phyloP scores from a whole-genome alignment of 306 rosid species.

The Cicer chorassanicum region DNA sequence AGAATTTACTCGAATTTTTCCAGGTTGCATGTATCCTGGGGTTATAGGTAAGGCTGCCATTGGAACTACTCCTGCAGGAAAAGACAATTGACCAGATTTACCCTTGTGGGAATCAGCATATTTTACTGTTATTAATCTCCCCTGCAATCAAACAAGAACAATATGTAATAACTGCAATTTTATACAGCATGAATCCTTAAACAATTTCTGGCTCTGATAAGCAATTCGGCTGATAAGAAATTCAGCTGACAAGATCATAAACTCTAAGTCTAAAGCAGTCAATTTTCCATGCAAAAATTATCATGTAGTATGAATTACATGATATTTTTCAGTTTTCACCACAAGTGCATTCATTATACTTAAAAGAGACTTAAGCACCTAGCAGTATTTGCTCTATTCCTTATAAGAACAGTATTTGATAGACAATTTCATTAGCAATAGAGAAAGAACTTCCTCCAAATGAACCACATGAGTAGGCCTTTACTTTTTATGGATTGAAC shows the following conservation, averaged over 20 bases:
- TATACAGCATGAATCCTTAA: neutral
- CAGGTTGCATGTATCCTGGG: conserved; percentile 69
- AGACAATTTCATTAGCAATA: neutral
- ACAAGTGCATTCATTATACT: neutral
- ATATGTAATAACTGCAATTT: conserved; percentile 24
- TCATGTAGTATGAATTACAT: neutral
- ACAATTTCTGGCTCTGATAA: conserved; percentile 1
- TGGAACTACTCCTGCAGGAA: conserved; percentile 56
- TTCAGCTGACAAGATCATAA: conserved; percentile 25
- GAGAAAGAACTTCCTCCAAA: conserved; percentile 33
- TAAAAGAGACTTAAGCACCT: neutral
- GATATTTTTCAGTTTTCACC: conserved; percentile 13
- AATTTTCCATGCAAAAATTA: conserved; percentile 3
- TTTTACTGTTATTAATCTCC: conserved; percentile 71
- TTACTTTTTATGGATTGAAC: neutral
- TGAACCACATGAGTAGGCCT: neutral
- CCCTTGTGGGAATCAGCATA: conserved; percentile 77
- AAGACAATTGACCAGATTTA: conserved; percentile 55
- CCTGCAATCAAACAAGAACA: conserved; percentile 56
- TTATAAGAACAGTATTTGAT: neutral
- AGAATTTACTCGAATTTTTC: conserved; percentile 49
- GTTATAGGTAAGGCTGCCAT: conserved; percentile 59
- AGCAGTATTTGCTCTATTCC: neutral
- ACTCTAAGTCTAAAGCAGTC: neutral
- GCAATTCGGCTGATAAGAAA: conserved; percentile 29